Base-by-base conservation (phyloP, 1,284 basidiomycete genomes). In the Rhodotorula sp. region DNA sequence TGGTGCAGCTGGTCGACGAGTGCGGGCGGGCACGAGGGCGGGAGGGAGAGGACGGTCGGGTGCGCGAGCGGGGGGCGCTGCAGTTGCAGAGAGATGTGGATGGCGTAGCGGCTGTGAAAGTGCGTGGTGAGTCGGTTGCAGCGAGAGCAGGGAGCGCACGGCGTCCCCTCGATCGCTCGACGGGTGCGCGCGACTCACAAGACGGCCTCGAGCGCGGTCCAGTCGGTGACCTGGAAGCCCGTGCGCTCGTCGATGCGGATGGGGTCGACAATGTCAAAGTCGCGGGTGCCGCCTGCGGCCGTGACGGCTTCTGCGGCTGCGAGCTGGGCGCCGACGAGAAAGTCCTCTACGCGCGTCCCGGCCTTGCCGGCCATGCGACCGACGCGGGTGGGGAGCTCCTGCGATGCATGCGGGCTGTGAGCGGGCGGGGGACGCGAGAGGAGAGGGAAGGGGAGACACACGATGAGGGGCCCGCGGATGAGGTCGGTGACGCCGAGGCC, bases 171-270 rank as follows among this genome's bases (percentile, higher is more conserved):
- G 9, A 1, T n/a, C 8, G 19, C 50, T n/a, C 21, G 25, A 23
- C 16, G 27, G 14, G 12, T 17, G 54, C 27, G n/a, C 54, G 46
- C 3, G 12, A 83, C 89, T 75, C 80, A 94, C 94, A 95, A 92
- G 54, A 98, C 84, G 9, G 91, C 94, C 80, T 95, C 93, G 55
- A 92, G 89, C 75, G 94, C 94, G n/a, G 86, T 86, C 89, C 91
- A 97, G 80, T 97, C 91, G 54, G 83, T 84, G 59, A 94, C 84
- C 75, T 87, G 85, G 10, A 88, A 90, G 45, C 90, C 87, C 7
- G 53, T 25, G 68, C 87, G 86, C 79, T 57, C 50, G 45, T 71
- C 71, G 2, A 73, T 46, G 48, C 63, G 42, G 16, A 97, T 93
- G 1, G 95, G 93, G 90, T 91, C 94, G 55, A 88, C 90, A 27